Base-by-base conservation (phyloP, 192 early-diverging fungal genomes). In the Umbelopsis sp. region DNA sequence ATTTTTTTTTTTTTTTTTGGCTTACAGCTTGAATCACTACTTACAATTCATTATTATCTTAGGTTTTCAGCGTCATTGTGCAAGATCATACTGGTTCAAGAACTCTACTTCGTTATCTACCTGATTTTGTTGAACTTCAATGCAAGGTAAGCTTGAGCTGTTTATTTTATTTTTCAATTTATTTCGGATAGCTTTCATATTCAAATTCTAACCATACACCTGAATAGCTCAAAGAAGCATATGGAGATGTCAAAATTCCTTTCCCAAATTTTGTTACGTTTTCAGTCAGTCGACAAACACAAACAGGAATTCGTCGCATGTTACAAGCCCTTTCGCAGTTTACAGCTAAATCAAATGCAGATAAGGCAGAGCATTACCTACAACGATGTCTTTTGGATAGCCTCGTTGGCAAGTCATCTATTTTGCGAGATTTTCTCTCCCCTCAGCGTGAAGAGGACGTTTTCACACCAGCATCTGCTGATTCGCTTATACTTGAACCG, bases 81-180 rank as follows among this genome's bases (percentile, higher is more conserved):
- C 45, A 74, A 51, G 69, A 72, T 36, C 53, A 65, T 26, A 38
- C 65, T 24, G 65, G 70, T 51, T 62, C 78, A 43, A 67, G 84
- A 17, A 73, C 71, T 21, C 71, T 86, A 17, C 76, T 77, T 38
- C 76, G 85, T 31, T 80, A 81, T 68, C 82, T 86, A 50, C 73
- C 81, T 32, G 85, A 86, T 66, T 80, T 86, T 74, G 41, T 80
- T 47, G 81, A 84, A 31, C 82, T 86, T 80, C 81, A 86, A 52
- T 81, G 79, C 44, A 71, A 83, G 73, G 85, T 86, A 77, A 17
- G 32, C 7, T 69, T 41, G 38, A 41, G 12, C 7, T 11, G 12
- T 5, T 11, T 11, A 41, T 41, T 41, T 41, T 41, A 11, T 41
- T 41, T 41, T 41, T 41, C 12, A 11, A 41, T 41, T 41, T 6